Base-by-base conservation (phyloP, 495 filamentous ascomycete species). In the Paragyromitra xinjiangensis region DNA sequence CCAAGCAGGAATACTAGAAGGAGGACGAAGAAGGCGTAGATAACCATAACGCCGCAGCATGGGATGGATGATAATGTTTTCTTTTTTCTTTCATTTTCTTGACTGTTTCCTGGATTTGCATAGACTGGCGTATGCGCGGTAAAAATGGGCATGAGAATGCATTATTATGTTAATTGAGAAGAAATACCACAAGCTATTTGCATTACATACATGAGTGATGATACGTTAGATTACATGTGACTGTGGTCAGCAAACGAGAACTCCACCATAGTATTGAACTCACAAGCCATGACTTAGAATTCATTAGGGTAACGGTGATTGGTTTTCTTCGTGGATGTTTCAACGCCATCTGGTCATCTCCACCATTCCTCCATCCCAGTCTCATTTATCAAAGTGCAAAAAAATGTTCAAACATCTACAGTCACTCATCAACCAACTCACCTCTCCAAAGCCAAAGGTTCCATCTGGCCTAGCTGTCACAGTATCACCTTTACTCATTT, bases 21-120 rank as follows among this genome's bases (percentile, higher is more conserved):
- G 63, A 78, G 69, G 58, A 82, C 75, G 39, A 82, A 72, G 45
- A 81, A 78, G 44, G 79, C 79, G 39, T 81, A 80, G 24, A 26
- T 50, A 22, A 37, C 34, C 42, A 40, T 37, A 22, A 48, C 39
- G 53, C 7, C 11, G 53, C 39, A 11, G 42, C 11, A 58, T 74
- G 22, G 22, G 45, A 45, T 39, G 42, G 40, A 19, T 40, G 37
- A 16, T 59, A 63, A 77, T n/a, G 70, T 37, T 64, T 78, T n/a
- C 37, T 63, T 39, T 59, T 42, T 71, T 22, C 61, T 29, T 29
- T 71, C 44, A 3, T 62, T 68, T 68, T 12, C 40, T 73, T 73
- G 2, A n/a, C 45, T 55, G 55, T 71, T 44, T 76, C 26, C 24
- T 77, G 44, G 69, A 66, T 48, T 48, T 67, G 51, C 67, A 72